A percentile compares a stretch with the other conserved stretches of the same genome.
phyloP scores from a whole-genome alignment of 345 rosid genomes.

The Murraya paniculata region DNA sequence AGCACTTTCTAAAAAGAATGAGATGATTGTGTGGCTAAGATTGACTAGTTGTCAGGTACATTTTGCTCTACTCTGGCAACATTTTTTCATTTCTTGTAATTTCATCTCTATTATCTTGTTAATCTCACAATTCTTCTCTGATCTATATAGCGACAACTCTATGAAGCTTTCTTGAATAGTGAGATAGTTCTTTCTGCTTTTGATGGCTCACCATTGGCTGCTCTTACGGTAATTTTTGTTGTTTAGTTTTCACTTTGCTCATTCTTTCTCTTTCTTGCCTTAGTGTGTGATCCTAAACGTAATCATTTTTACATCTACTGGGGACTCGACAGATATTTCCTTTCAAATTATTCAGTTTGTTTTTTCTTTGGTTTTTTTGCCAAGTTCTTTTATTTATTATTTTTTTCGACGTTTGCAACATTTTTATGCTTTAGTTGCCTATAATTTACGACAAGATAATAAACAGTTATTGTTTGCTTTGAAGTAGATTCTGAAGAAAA shows the following conservation, averaged over 20 bases:
- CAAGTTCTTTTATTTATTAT: not conserved
- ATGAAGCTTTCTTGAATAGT: conserved; percentile 89
- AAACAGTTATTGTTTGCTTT: conserved; percentile 13
- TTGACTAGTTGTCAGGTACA: conserved; percentile 84
- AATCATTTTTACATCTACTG: not conserved
- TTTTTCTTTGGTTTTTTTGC: not conserved
- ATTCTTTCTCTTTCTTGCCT: not conserved
- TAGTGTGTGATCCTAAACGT: not conserved
- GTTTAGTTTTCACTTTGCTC: conserved; percentile 1
- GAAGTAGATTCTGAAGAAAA: conserved; percentile 91
- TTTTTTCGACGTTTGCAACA: not conserved
- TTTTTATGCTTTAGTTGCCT: not conserved
- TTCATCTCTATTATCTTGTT: not conserved
- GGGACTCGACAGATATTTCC: not conserved
- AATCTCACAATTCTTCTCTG: conserved; percentile 9
- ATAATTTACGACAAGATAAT: not conserved
- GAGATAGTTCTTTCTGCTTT: conserved; percentile 92
- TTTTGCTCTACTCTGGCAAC: conserved; percentile 8
- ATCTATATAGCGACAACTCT: conserved; percentile 65
- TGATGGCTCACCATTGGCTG: conserved; percentile 97
- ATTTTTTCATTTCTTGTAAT: not conserved
- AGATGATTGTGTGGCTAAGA: conserved; percentile 89
- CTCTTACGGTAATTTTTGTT: conserved; percentile 68
- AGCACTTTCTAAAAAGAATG: conserved; percentile 84
- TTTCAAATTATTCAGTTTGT: not conserved